Percentiles rank a stretch among this genome's conserved stretches.
Evolutionary conservation across 495 filamentous ascomycete genomes (phyloP).

Genomic region (Pyrenopolyporus hunteri): DNA sequence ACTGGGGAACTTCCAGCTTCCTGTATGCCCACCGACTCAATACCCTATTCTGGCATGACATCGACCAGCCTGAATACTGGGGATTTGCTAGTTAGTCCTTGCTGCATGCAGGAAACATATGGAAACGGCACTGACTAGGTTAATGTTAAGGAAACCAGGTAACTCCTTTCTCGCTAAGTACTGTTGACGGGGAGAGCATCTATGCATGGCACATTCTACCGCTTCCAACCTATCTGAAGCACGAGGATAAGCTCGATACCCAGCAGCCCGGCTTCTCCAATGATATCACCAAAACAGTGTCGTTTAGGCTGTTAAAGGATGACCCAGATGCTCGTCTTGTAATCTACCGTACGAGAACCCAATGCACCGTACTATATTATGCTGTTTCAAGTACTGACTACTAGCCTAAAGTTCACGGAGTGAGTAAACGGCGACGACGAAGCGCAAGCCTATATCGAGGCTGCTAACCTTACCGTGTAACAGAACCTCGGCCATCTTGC

Average conservation of each 20-base stretch:
- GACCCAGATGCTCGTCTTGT: conserved; percentile 67
- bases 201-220: conserved; percentile 79
- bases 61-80: conserved; percentile 76
- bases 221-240: conserved; percentile 63
- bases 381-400: not conserved
- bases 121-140: not conserved
- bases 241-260: conserved; percentile 58
- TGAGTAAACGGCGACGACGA: conserved; percentile 27
- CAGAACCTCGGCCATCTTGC: conserved; percentile 69
- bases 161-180: conserved; percentile 67
- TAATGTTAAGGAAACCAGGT: conserved; percentile 63
- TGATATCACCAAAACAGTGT: conserved; percentile 60
- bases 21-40: conserved; percentile 80
- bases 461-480: conserved; percentile 2
- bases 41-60: conserved; percentile 68
- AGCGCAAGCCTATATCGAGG: not conserved
- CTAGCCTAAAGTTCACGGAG: conserved; percentile 49
- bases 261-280: conserved; percentile 57
- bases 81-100: conserved; percentile 74
- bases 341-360: conserved; percentile 55
- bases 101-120: not conserved
- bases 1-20: conserved; percentile 53
- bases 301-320: conserved; percentile 65
- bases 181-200: conserved; percentile 61
- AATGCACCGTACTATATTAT: not conserved